These are phyloP conservation scores for Calcarisporium arbuscula DNA, from an alignment of 2,329 filamentous ascomycete genomes.

Conservation along the genomic window DNA sequence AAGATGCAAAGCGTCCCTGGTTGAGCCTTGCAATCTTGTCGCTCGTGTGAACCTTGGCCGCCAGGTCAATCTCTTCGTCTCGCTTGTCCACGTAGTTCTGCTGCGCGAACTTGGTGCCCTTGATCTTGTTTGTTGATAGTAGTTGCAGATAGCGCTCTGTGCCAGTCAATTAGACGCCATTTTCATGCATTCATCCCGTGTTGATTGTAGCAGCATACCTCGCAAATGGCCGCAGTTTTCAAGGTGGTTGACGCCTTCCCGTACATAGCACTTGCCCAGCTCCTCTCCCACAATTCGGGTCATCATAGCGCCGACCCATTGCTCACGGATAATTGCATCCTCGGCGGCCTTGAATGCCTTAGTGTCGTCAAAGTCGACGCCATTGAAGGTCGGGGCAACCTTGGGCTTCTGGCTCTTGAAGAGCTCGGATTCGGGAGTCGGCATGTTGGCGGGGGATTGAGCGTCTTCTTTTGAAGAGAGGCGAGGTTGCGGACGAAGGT, in stretches of 20 bases:
- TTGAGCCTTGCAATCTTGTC: constrained; percentile 34
- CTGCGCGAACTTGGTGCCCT: constrained; percentile 73
- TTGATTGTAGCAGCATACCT: constrained; percentile 64
- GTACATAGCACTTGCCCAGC: constrained; percentile 78
- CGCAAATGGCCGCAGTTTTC: constrained; percentile 78
- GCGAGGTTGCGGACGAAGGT: constrained; percentile 10
- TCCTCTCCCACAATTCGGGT: constrained; percentile 74
- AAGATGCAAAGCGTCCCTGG: constrained; percentile 25
- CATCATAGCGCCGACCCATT: constrained; percentile 91
- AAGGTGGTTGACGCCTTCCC: constrained; percentile 79
- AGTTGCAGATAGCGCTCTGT: constrained; percentile 74
- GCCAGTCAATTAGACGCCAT: constrained; percentile 8
- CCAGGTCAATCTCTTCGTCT: constrained; percentile 31
- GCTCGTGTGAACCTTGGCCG: constrained; percentile 31
- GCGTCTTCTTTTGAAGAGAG: constrained; percentile 5
- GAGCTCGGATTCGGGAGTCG: constrained; percentile 73
- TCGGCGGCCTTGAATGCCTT: constrained; percentile 75
- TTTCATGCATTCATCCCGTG: too few species aligned
- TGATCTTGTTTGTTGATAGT: constrained; percentile 68
- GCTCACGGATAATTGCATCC: constrained; percentile 75
- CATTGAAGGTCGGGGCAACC: constrained; percentile 77
- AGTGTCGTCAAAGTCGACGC: constrained; percentile 81
- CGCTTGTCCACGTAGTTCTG: constrained; percentile 64
- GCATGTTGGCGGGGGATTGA: constrained; percentile 47
- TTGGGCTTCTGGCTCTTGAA: constrained; percentile 81